Conservation (phyloP, 768 basidiomycete species). For the Boletus subcaerulescens region DNA sequence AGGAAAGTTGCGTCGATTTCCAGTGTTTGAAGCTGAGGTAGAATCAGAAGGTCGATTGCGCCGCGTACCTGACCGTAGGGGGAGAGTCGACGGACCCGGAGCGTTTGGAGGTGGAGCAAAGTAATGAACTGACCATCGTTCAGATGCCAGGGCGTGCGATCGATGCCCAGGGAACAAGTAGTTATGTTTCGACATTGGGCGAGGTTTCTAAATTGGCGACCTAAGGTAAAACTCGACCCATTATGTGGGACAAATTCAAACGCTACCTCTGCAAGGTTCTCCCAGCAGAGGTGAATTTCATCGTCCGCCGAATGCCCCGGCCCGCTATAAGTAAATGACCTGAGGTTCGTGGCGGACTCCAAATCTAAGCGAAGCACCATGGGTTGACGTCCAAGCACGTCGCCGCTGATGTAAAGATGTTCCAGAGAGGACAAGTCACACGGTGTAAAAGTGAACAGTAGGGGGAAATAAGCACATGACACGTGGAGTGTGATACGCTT, state of each 20-base stretch:
- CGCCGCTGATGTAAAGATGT: constrained; percentile 5
- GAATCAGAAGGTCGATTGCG: constrained; percentile 9
- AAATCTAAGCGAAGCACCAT: neutral
- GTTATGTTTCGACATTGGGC: constrained; percentile 20
- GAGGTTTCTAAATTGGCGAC: constrained; percentile 6
- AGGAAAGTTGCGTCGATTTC: constrained; percentile 12
- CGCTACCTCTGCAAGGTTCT: constrained; percentile 10
- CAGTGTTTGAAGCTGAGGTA: constrained; percentile 19
- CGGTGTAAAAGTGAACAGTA: constrained; percentile 14
- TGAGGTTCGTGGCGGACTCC: constrained; percentile 9
- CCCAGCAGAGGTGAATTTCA: constrained; percentile 9
- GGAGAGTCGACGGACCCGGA: constrained; percentile 17
- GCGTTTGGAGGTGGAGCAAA: constrained; percentile 10
- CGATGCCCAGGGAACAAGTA: constrained; percentile 17
- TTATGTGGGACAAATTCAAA: constrained; percentile 7
- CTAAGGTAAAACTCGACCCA: constrained; percentile 1
- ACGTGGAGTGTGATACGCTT: constrained; percentile 11
- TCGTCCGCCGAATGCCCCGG: neutral
- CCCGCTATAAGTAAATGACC: constrained; percentile 15
- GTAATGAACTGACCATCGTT: neutral
- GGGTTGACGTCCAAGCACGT: neutral
- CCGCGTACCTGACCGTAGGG: neutral
- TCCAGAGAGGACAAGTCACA: constrained; percentile 18
- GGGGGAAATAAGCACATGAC: constrained; percentile 9
- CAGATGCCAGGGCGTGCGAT: neutral